These are phyloP conservation scores for Penicillium decumbens DNA, from an alignment of 2,329 filamentous ascomycete genomes.

Conservation along the genomic window DNA sequence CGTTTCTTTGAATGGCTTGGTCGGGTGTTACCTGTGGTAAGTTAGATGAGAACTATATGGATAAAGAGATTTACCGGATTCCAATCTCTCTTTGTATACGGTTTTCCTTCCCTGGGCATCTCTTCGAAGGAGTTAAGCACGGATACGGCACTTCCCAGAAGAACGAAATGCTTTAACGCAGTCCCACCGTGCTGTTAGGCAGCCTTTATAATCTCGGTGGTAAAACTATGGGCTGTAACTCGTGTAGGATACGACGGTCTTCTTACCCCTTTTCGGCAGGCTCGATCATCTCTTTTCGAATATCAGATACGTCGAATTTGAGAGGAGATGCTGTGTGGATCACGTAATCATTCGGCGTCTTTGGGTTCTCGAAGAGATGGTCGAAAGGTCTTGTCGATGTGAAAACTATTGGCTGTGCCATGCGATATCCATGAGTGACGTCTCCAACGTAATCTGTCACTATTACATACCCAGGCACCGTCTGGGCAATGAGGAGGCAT, in stretches of 20 bases:
- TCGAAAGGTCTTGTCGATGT: neutral
- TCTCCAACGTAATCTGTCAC: no score
- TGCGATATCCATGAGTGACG: no score
- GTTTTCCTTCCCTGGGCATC: slow-evolving; percentile 13
- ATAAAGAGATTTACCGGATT: neutral
- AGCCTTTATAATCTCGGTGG: neutral
- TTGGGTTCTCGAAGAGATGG: neutral
- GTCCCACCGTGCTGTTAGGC: neutral
- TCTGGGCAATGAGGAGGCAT: no score
- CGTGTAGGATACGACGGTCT: neutral
- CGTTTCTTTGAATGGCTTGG: neutral
- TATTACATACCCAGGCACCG: no score
- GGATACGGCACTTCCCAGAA: slow-evolving; percentile 39
- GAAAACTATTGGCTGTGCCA: neutral
- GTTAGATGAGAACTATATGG: neutral
- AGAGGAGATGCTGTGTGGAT: slow-evolving; percentile 60
- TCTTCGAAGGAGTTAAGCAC: slow-evolving; percentile 26
- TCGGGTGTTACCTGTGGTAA: neutral
- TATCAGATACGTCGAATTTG: slow-evolving; percentile 44
- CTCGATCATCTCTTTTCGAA: slow-evolving; percentile 49
- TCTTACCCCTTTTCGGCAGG: slow-evolving; percentile 40
- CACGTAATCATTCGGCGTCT: slow-evolving; percentile 47
- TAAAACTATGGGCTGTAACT: neutral
- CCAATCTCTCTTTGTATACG: slow-evolving; percentile 22
- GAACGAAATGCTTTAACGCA: slow-evolving; percentile 17